Conservation (phyloP, 768 basidiomycete species). For the Boletus tomentosulus region DNA sequence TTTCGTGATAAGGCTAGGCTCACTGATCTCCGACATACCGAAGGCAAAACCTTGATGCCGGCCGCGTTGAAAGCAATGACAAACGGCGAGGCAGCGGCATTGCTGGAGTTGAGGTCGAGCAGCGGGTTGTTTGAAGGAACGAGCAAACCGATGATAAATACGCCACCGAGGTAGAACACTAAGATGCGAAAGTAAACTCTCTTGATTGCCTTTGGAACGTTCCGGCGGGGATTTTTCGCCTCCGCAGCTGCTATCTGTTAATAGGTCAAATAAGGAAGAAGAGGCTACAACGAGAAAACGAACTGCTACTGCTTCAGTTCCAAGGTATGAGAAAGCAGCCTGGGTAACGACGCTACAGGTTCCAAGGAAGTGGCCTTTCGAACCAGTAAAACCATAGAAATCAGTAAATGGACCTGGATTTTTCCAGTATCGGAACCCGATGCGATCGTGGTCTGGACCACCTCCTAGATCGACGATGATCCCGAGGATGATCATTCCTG, state of each 20-base stretch:
- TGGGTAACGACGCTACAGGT: conserved; percentile 52
- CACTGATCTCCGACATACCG: conserved; percentile 25
- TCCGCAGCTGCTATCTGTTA: conserved; percentile 42
- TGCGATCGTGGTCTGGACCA: conserved; percentile 48
- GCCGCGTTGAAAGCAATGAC: conserved; percentile 54
- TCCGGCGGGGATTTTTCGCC: conserved; percentile 46
- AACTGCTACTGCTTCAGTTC: conserved; percentile 50
- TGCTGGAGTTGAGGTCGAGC: conserved; percentile 34
- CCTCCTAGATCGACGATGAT: conserved; percentile 51
- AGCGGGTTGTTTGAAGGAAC: conserved; percentile 44
- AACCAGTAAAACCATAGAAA: conserved; percentile 36
- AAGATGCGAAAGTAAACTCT: conserved; percentile 45
- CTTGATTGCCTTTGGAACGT: conserved; percentile 37
- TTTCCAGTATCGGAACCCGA: conserved; percentile 46
- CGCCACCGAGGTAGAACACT: conserved; percentile 37
- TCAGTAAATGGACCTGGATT: conserved; percentile 57
- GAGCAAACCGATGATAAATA: conserved; percentile 46
- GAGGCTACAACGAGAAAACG: conserved; percentile 2
- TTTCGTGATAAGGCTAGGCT: background rate
- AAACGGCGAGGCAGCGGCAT: conserved; percentile 49
- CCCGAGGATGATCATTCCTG: conserved; percentile 43
- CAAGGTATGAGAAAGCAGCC: conserved; percentile 58
- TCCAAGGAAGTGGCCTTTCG: conserved; percentile 48
- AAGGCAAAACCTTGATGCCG: conserved; percentile 57
- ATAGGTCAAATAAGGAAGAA: background rate